Percentiles rank a stretch among this genome's conserved stretches.
phyloP scores from a whole-genome alignment of 306 rosid species.

The Dryas octopetala region DNA sequence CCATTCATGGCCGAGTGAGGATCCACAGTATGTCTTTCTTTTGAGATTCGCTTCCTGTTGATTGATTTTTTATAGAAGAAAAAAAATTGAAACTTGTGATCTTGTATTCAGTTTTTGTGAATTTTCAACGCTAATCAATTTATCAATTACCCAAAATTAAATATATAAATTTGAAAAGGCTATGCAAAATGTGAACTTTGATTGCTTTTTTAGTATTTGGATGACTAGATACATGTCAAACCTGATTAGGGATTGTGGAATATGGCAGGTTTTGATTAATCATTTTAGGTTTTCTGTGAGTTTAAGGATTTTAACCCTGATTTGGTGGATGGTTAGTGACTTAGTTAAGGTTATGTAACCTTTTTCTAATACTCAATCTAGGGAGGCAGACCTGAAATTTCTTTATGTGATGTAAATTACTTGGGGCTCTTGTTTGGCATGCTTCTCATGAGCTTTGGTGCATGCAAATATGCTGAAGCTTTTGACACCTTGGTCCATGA shows the following conservation, averaged over 20 bases:
- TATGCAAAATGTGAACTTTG: neutral
- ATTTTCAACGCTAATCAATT: neutral
- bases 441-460: neutral
- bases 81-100: neutral
- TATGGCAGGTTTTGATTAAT: constrained; percentile 12
- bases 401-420: neutral
- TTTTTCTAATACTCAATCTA: neutral
- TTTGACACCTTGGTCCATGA: neutral
- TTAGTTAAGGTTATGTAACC: neutral
- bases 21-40: constrained; percentile 60
- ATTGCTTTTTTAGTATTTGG: neutral
- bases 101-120: neutral
- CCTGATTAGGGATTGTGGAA: constrained; percentile 26
- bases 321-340: neutral
- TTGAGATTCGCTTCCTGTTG: neutral
- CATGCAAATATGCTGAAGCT: neutral
- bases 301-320: neutral
- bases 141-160: neutral
- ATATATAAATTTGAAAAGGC: neutral
- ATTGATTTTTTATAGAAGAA: neutral
- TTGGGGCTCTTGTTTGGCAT: neutral
- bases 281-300: constrained; percentile 13
- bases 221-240: neutral
- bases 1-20: constrained; percentile 86
- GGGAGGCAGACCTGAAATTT: neutral